phyloP scores from a whole-genome alignment of 495 filamentous ascomycete genomes.

The Saxophila tyrrhenica region DNA sequence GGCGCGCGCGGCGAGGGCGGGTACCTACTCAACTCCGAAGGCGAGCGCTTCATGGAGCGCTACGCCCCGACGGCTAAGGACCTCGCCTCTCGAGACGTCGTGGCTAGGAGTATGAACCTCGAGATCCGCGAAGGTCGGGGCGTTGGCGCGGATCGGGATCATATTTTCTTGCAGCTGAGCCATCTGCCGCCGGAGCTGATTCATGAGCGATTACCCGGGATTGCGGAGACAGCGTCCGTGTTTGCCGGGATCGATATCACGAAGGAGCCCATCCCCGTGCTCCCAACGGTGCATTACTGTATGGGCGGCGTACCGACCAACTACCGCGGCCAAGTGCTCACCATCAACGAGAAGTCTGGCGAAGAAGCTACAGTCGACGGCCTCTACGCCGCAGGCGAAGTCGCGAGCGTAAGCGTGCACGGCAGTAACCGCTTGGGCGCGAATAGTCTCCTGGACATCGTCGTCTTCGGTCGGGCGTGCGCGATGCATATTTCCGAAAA shows the following conservation, averaged over 20 bases:
- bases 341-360: conserved; percentile 60
- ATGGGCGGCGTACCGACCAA: conserved; percentile 98
- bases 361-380: conserved; percentile 89
- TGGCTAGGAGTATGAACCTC: conserved; percentile 92
- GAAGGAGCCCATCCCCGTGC: conserved; percentile 92
- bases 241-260: conserved; percentile 93
- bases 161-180: conserved; percentile 93
- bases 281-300: conserved; percentile 98
- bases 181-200: conserved; percentile 84
- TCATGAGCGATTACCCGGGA: conserved; percentile 92
- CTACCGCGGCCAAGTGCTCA: conserved; percentile 91
- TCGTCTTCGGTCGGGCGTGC: conserved; percentile 94
- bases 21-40: conserved; percentile 88
- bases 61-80: conserved; percentile 97
- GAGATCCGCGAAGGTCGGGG: conserved; percentile 95
- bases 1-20: conserved; percentile 95
- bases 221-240: conserved; percentile 93
- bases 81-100: conserved; percentile 87
- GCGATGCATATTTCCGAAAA: conserved; percentile 92
- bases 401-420: conserved; percentile 94
- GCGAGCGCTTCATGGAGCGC: conserved; percentile 97
- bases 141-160: conserved; percentile 91
- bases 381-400: conserved; percentile 92
- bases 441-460: conserved; percentile 92
- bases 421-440: conserved; percentile 93